Base-by-base conservation (phyloP, 169 alveolate genomes). In the Cryptosporidium tyzzeri region DNA sequence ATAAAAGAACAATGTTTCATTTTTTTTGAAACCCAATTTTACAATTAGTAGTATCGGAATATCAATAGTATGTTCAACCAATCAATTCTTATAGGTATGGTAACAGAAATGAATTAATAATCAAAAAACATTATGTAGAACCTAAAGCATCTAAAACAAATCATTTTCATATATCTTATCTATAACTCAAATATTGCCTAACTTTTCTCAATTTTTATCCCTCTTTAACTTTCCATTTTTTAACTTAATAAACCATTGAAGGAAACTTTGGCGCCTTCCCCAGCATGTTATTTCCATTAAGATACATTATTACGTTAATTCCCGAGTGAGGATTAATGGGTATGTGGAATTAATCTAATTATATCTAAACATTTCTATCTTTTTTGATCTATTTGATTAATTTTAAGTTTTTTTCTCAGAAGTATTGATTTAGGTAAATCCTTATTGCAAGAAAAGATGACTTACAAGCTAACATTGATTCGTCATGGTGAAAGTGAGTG, bases 401-500 rank as follows among this genome's bases (percentile, higher is more conserved):
- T 55, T 55, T 55, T 55, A 5, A 55, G 12, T 23, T 55, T 55
- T 55, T 55, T 26, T 55, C 10, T 4, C 35, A 31, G 35, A 55
- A 68, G 12, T 35, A 14, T 3, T 12, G 75, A 14, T 68, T 69
- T 65, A 21, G 39, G 21, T 39, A 21, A 35, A 31, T 10, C 1
- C 23, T 48, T 1, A 48, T 16, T 26, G 21, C 35, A 41, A n/a
- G 23, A 10, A 35, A 65, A 41, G 26, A 80, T 80, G 89, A 12
- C 59, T 21, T 80, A 80, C 74, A 80, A 80, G 50, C 74, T 80
- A 45, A 65, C 75, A 70, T 61, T 75, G 71, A 94, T 95, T 10
- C 93, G 98, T 73, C 97, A 95, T 85, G 99, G 99, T 73, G 99
- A 98, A 86, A 93, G 98, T 44, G 84, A 95, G 41, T 97, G 99